These are phyloP conservation scores for Fagus sylvatica DNA, from an alignment of 306 rosid genomes.

Conservation along the genomic window DNA sequence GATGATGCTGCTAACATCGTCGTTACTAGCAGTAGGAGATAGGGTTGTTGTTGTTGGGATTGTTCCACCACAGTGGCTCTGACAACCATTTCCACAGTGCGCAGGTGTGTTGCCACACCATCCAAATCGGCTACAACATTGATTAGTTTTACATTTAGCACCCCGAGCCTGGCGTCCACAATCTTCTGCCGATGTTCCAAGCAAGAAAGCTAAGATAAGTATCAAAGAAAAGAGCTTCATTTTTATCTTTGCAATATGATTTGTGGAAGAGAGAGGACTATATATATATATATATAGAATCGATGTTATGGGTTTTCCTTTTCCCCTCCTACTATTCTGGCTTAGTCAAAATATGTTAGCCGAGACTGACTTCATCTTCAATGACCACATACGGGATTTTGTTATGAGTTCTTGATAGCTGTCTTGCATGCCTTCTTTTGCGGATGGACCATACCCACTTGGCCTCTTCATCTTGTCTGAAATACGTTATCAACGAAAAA, in stretches of 20 bases:
- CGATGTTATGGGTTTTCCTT: no score
- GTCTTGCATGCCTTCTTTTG: no score
- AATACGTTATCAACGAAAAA: no score
- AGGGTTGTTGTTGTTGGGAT: neutral
- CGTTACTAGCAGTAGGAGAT: neutral
- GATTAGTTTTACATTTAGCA: neutral
- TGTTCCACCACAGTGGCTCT: neutral
- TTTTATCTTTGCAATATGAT: neutral
- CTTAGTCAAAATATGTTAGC: no score
- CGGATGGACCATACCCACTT: no score
- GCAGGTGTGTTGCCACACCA: conserved; percentile 24
- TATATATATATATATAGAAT: no score
- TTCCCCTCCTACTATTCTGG: no score
- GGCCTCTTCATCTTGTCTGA: no score
- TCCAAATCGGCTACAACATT: conserved; percentile 29
- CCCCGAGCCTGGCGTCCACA: conserved; percentile 33
- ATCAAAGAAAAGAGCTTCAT: neutral
- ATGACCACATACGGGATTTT: no score
- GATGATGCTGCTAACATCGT: conserved; percentile 30
- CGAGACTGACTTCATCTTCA: no score
- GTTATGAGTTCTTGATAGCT: no score
- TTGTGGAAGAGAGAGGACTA: no score
- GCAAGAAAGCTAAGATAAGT: neutral
- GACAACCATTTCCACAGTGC: neutral
- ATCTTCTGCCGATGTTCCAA: conserved; percentile 13